Percentiles rank a stretch among this genome's conserved stretches.
phyloP scores from a whole-genome alignment of 1,139 yeast species.

The Waltiozyma sp. region DNA sequence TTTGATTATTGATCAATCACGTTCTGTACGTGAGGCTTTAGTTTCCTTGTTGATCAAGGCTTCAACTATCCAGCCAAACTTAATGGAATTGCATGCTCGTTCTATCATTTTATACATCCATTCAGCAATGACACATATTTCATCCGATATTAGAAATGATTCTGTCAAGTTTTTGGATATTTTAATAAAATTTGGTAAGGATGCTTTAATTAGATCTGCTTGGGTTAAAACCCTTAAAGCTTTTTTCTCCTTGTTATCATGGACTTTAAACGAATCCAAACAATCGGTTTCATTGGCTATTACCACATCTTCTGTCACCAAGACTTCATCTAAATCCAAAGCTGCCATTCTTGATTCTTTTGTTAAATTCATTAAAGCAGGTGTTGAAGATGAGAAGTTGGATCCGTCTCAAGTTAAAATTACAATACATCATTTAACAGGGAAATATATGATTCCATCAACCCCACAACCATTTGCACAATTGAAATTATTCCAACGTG shows the following conservation, averaged over 20 bases:
- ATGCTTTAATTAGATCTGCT: slow-evolving; percentile 41
- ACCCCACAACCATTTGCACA: slow-evolving; percentile 52
- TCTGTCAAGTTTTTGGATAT: slow-evolving; percentile 50
- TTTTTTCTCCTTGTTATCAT: slow-evolving; percentile 47
- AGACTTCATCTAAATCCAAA: slow-evolving; percentile 22
- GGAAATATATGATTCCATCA: slow-evolving; percentile 41
- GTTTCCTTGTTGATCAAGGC: slow-evolving; percentile 41
- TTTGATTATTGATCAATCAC: slow-evolving; percentile 46
- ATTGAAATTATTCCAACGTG: slow-evolving; percentile 39
- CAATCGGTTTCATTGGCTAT: slow-evolving; percentile 35
- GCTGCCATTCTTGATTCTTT: slow-evolving; percentile 28
- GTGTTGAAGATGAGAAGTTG: slow-evolving; percentile 23
- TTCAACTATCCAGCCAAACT: slow-evolving; percentile 38
- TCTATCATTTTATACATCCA: slow-evolving; percentile 66
- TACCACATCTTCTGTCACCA: slow-evolving; percentile 33
- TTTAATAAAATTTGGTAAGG: slow-evolving; percentile 35
- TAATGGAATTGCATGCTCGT: slow-evolving; percentile 58
- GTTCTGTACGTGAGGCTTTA: slow-evolving; percentile 52
- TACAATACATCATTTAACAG: slow-evolving; percentile 34
- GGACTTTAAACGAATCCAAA: slow-evolving; percentile 41
- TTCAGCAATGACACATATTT: slow-evolving; percentile 91
- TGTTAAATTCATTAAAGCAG: slow-evolving; percentile 28
- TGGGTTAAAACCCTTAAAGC: slow-evolving; percentile 51
- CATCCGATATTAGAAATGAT: slow-evolving; percentile 50
- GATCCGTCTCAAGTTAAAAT: slow-evolving; percentile 3